phyloP scores from a whole-genome alignment of 2,329 filamentous ascomycete species.

The Aureobasidium sp. region DNA sequence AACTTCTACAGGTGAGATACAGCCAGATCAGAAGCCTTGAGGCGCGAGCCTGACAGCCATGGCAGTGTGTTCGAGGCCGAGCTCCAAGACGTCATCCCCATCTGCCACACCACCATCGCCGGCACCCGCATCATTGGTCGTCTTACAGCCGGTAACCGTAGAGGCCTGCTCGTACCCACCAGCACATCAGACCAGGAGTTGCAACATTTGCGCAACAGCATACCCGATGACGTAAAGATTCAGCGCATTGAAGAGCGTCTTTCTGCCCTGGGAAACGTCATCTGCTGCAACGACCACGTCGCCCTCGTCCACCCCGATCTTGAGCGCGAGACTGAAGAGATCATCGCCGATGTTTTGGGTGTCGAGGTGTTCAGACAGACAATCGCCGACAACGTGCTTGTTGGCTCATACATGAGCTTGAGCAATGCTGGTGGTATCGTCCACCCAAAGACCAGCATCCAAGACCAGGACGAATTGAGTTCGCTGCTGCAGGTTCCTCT shows the following conservation, averaged over 20 bases:
- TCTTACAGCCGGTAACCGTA: conserved; percentile 92
- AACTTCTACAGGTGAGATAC: conserved; percentile 82
- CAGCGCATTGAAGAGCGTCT: conserved; percentile 96
- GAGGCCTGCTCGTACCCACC: conserved; percentile 91
- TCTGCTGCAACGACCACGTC: conserved; percentile 93
- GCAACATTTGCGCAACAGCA: conserved; percentile 89
- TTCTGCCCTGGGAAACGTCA: conserved; percentile 92
- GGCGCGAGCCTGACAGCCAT: not conserved
- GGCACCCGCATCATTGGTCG: conserved; percentile 94
- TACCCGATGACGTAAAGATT: conserved; percentile 87
- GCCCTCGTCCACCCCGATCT: conserved; percentile 93
- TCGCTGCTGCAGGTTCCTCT: conserved; percentile 91
- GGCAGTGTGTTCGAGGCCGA: conserved; percentile 81
- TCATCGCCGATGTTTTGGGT: conserved; percentile 87
- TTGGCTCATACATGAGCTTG: conserved; percentile 92
- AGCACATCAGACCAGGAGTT: conserved; percentile 97
- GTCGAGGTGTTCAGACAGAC: conserved; percentile 92
- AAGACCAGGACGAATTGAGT: conserved; percentile 95
- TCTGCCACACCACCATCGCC: conserved; percentile 92
- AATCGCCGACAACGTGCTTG: conserved; percentile 92
- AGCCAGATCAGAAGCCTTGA: not conserved
- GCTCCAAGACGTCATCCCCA: conserved; percentile 93
- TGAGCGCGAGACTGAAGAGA: conserved; percentile 97
- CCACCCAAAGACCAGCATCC: conserved; percentile 92
- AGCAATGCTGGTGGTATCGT: conserved; percentile 95